Evolutionary conservation across 2,329 filamentous ascomycete species (phyloP).

Genomic region (Xylaria hypoxylon): DNA sequence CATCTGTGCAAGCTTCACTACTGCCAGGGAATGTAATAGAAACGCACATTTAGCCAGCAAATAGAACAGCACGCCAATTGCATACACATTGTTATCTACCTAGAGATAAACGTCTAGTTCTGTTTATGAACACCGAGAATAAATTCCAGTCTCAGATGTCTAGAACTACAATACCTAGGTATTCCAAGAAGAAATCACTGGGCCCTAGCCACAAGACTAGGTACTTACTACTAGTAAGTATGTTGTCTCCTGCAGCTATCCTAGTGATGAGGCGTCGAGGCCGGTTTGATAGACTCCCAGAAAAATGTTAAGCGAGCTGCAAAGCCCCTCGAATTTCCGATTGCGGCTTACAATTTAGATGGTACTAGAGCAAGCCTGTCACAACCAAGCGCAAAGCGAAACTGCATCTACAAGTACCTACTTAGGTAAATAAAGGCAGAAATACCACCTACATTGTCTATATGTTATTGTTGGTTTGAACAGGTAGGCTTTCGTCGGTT

Average conservation of each 20-base stretch:
- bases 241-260: constrained; percentile 13
- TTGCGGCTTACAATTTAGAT: constrained; percentile 24
- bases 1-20: not conserved
- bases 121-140: constrained; percentile 1
- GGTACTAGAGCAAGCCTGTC: constrained; percentile 15
- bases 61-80: too few species aligned
- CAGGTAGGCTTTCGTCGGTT: too few species aligned
- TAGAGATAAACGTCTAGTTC: not conserved
- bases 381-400: not conserved
- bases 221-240: too few species aligned
- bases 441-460: not conserved
- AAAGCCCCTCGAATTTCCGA: constrained; percentile 35
- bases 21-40: too few species aligned
- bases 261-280: constrained; percentile 22
- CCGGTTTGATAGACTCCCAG: constrained; percentile 30
- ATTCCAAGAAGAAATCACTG: not conserved
- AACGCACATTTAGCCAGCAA: too few species aligned
- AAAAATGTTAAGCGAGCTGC: constrained; percentile 33
- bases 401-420: constrained; percentile 3
- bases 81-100: not conserved
- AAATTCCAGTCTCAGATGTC: not conserved
- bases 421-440: constrained; percentile 6
- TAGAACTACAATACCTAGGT: not conserved
- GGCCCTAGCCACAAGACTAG: not conserved
- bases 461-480: not conserved